A percentile compares a stretch with the other conserved stretches of the same genome.
These are phyloP conservation scores for Coemansia sp. DNA, from an alignment of 192 early-diverging fungal species.

Conservation along the genomic window DNA sequence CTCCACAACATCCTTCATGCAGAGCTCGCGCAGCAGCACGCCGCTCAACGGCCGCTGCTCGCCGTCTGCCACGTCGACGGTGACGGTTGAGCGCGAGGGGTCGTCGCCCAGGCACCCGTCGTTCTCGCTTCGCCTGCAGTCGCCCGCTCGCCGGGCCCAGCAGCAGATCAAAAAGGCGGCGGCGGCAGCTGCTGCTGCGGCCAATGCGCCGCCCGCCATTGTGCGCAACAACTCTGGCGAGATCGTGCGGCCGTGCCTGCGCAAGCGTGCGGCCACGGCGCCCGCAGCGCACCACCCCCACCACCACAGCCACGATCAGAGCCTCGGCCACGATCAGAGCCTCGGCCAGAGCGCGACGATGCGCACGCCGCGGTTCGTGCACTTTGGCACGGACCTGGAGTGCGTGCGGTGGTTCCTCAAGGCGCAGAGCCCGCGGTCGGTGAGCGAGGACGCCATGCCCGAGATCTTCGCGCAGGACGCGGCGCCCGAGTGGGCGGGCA, in stretches of 20 bases:
- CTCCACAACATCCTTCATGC: slow-evolving; percentile 18
- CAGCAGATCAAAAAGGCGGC: slow-evolving; percentile 27
- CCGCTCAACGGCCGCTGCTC: slow-evolving; percentile 19
- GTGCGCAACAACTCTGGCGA: slow-evolving; percentile 56
- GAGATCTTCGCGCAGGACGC: too few species aligned
- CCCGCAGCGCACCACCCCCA: too few species aligned
- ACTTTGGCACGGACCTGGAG: slow-evolving; percentile 70
- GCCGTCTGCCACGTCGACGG: slow-evolving; percentile 7
- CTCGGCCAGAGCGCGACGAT: slow-evolving; percentile 3
- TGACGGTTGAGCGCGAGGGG: background rate
- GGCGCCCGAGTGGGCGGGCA: slow-evolving; percentile 27
- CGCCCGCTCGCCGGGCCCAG: slow-evolving; percentile 1
- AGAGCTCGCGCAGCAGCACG: slow-evolving; percentile 17
- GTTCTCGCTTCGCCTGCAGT: slow-evolving; percentile 23
- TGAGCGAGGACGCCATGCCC: slow-evolving; percentile 44
- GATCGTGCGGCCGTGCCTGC: slow-evolving; percentile 51
- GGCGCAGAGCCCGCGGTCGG: slow-evolving; percentile 64
- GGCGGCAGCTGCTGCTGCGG: slow-evolving; percentile 8
- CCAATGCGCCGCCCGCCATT: slow-evolving; percentile 17
- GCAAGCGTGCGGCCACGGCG: slow-evolving; percentile 27
- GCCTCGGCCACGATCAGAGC: too few species aligned
- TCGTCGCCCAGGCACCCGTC: background rate
- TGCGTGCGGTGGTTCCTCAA: slow-evolving; percentile 73
- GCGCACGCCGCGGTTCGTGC: slow-evolving; percentile 64
- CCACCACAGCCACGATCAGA: too few species aligned